These are phyloP conservation scores for Dictyostelium capitatum DNA, from an alignment of 78 protist genomes.

Conservation along the genomic window DNA sequence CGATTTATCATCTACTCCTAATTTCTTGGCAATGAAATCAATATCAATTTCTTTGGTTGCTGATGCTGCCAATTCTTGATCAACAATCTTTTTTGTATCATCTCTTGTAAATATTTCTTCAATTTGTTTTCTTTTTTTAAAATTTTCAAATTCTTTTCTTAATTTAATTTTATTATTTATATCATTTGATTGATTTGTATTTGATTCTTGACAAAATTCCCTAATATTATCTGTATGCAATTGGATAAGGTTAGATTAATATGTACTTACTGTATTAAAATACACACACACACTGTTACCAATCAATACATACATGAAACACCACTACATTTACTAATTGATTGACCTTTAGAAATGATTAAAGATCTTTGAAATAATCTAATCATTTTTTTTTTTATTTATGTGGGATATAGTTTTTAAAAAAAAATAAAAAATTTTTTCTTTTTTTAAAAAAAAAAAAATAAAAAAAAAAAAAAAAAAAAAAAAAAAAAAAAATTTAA, in stretches of 20 bases:
- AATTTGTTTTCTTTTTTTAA: constrained; percentile 6
- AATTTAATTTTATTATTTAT: background rate
- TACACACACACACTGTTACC: too few species aligned
- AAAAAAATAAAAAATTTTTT: too few species aligned
- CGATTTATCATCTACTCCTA: background rate
- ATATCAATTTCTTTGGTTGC: constrained; percentile 14
- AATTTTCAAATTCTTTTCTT: constrained; percentile 26
- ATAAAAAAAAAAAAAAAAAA: too few species aligned
- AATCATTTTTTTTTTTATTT: constrained; percentile 5
- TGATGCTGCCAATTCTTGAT: background rate
- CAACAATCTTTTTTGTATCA: background rate
- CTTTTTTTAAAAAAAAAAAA: too few species aligned
- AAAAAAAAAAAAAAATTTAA: too few species aligned
- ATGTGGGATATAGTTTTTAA: background rate
- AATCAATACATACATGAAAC: constrained; percentile 7
- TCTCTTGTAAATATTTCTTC: background rate
- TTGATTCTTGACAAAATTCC: background rate
- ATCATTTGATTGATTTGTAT: too few species aligned
- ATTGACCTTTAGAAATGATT: constrained; percentile 22
- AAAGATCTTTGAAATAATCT: constrained; percentile 41
- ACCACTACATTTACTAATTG: background rate
- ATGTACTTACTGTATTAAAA: too few species aligned
- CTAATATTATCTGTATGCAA: constrained; percentile 18
- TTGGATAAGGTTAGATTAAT: too few species aligned
- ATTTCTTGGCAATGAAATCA: constrained; percentile 35